A percentile compares a stretch with the other conserved stretches of the same genome.
These are phyloP conservation scores for Plenodomus biglobosus DNA, from an alignment of 2,329 filamentous ascomycete genomes.

Conservation along the genomic window DNA sequence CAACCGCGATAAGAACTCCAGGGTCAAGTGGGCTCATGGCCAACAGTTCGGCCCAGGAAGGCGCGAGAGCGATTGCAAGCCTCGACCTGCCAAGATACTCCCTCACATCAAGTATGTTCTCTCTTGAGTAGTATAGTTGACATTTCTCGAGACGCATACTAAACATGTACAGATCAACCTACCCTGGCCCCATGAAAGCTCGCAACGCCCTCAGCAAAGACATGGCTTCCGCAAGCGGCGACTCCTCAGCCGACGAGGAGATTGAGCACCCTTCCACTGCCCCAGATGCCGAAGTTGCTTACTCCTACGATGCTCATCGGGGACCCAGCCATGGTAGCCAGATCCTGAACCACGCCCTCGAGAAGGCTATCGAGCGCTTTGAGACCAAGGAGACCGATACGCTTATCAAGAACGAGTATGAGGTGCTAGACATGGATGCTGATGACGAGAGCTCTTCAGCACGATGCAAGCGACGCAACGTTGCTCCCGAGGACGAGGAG, in stretches of 20 bases:
- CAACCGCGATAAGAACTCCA: slow-evolving; percentile 53
- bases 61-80: slow-evolving; percentile 38
- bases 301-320: slow-evolving; percentile 56
- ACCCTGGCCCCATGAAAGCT: slow-evolving; percentile 36
- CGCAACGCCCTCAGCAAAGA: slow-evolving; percentile 47
- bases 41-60: slow-evolving; percentile 44
- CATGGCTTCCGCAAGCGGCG: slow-evolving; percentile 45
- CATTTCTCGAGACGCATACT: slow-evolving; percentile 11
- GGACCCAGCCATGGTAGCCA: slow-evolving; percentile 58
- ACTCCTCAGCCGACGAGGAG: slow-evolving; percentile 50
- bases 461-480: slow-evolving; percentile 34
- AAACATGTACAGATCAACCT: slow-evolving; percentile 23
- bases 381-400: slow-evolving; percentile 63
- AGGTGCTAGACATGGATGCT: slow-evolving; percentile 51
- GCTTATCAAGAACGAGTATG: slow-evolving; percentile 62
- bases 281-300: slow-evolving; percentile 54
- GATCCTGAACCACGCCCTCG: slow-evolving; percentile 59
- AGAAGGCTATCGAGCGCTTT: slow-evolving; percentile 60
- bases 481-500: slow-evolving; percentile 44
- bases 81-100: slow-evolving; percentile 41
- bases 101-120: slow-evolving; percentile 35
- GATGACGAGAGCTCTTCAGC: slow-evolving; percentile 39
- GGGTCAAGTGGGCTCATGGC: slow-evolving; percentile 56
- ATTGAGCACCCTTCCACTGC: slow-evolving; percentile 49
- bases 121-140: not conserved